phyloP scores from a whole-genome alignment of 495 filamentous ascomycete species.

The Melanomma pulvis-pyrius region DNA sequence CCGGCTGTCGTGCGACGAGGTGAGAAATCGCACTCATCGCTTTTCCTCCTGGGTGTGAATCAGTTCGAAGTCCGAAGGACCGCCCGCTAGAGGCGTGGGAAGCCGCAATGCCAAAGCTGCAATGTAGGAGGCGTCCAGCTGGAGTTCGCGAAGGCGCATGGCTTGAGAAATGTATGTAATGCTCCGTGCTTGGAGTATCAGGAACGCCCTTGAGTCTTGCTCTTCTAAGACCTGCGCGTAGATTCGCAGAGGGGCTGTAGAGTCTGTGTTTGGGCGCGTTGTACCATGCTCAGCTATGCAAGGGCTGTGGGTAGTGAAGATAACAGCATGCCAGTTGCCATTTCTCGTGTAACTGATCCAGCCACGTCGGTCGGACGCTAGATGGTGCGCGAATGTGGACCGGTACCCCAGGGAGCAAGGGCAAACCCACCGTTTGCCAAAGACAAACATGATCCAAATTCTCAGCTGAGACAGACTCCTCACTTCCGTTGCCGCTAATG shows the following conservation, averaged over 20 bases:
- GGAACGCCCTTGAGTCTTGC: conserved; percentile 2
- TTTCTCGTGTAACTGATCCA: neutral
- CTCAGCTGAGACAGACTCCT: neutral
- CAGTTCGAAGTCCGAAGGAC: conserved; percentile 5
- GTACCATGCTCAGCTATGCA: neutral
- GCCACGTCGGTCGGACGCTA: neutral
- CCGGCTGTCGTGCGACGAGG: conserved; percentile 23
- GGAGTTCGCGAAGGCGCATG: conserved; percentile 15
- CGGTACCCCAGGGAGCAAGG: neutral
- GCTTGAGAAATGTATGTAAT: conserved; percentile 8
- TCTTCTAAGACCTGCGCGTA: neutral
- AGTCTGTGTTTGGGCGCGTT: neutral
- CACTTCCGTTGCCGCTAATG: neutral
- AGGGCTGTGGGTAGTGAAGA: neutral
- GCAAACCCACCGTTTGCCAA: neutral
- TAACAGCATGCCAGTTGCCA: neutral
- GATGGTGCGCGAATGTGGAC: neutral
- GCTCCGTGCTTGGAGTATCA: neutral
- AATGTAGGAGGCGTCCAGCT: conserved; percentile 12
- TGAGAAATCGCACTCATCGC: conserved; percentile 19
- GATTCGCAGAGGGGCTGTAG: neutral
- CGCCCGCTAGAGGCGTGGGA: conserved; percentile 11
- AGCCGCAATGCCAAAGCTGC: conserved; percentile 14
- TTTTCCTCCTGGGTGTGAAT: conserved; percentile 1
- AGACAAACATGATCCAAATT: neutral